Base-by-base conservation (phyloP, 2,329 filamentous ascomycete genomes). In the Pseudocercospora macadamiae region DNA sequence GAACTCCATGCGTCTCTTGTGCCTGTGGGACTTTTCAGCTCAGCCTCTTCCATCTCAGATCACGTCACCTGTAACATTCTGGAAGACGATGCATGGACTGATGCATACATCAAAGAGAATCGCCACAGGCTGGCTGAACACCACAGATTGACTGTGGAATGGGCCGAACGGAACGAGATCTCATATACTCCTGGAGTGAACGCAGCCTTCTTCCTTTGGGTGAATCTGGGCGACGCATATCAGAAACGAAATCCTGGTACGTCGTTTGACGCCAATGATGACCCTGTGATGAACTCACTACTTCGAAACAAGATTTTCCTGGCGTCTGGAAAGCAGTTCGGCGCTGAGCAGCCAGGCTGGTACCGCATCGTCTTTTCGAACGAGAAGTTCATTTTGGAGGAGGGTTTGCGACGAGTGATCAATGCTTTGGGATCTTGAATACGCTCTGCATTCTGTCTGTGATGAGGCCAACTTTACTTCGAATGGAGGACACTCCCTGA, bases 1-100 rank as follows among this genome's bases (percentile, higher is more conserved):
- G 54, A 37, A 25, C 36, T 54, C 16, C 36, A 37, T n/a, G 30
- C 30, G 42, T 39, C 10, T 42, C 42, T 26, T 23, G 10, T 21
- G 34, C 30, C 30, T 26, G 34, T 25, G 7, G 30, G 8, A 19
- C 19, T 21, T 10, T 53, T n/a, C 18, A 37, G 34, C 34, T 37
- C n/a, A 16, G 19, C n/a, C n/a, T 37, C 34, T 37, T 37, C 34
- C 3, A 37, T 37, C 2, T 19, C 28, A 16, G 32, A 39, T n/a
- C n/a, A 37, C 28, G 30, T 18, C 18, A 18, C 14, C 51, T 32
- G 30, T 18, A 37, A 39, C 10, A 26, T 55, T 9, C 18, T 55
- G 28, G 53, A 60, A 48, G 54, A 60, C 32, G 49, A 60, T 14
- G 42, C 23, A 25, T 57, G 49, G 54, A 23, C 54, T 8, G 54